Evolutionary conservation across 371 early-diverging fungal species (phyloP), one percentile per base, ranked within the genome.

Genomic region (Circinella minor): DNA sequence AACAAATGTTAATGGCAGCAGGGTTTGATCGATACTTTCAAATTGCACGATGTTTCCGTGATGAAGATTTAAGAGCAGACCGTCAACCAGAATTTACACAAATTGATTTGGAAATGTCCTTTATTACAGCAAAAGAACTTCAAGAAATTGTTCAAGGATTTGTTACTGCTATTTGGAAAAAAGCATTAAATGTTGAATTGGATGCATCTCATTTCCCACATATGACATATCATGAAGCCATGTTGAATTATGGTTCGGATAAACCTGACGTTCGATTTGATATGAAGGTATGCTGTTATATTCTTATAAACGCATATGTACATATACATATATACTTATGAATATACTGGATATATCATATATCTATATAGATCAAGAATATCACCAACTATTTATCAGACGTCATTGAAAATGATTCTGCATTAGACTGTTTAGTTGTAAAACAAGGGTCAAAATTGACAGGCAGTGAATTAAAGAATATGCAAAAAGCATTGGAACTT

Each of bases 51-150:
- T 97, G 97, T 76, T 97, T 95, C 73, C 84, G 97, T 65, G 96
- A 97, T 71, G 97, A 97, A 66, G 94, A 94, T 73, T 78, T 93
- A 59, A 85, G 96, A 37, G 90, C 95, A 0, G 96, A 97, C 76
- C 87, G 96, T 37, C 97, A 97, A 74, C 96, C 96, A 6, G 97
- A 97, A 73, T 97, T 97, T 66, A 96, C 96, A 3, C 96, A 96
- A 89, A 87, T 97, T 60, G 97, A 97, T 84, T 59, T 97, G 47
- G 97, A 97, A 75, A 91, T 97, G 87, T 90, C 94, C 3, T 97
- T 96, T 87, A 84, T 89, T 4, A 81, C 85, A 34, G 85, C 86
- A 39, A 70, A 77, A 13, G 93, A 94, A 71, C 86, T 96, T 20
- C 94, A 90, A 74, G 61, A 61, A 7, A 71, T 96, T 3, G 84